Evolutionary conservation across 1,284 basidiomycete genomes (phyloP).

Genomic region (Sanghuangporus sanghuang): DNA sequence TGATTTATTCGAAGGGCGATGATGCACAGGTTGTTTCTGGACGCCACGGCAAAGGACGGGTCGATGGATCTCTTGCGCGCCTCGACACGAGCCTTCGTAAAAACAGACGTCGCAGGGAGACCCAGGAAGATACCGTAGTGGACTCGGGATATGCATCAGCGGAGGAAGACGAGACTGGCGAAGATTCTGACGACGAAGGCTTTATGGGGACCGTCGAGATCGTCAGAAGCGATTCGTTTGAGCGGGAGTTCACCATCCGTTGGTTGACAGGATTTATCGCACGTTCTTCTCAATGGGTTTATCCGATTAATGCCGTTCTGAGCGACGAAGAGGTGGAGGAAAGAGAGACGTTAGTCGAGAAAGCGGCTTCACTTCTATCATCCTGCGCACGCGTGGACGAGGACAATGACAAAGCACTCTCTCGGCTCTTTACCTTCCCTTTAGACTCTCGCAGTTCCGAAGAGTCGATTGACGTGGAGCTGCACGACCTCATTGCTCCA

Average conservation of each 20-base stretch:
- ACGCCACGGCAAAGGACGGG: neutral
- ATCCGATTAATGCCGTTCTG: neutral
- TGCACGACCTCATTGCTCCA: conserved; percentile 68
- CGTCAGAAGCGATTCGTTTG: conserved; percentile 14
- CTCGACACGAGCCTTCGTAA: conserved; percentile 3
- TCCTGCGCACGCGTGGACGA: conserved; percentile 21
- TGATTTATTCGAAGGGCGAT: conserved; percentile 12
- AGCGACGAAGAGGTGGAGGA: conserved; percentile 24
- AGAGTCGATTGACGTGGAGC: conserved; percentile 38
- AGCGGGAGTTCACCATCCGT: conserved; percentile 17
- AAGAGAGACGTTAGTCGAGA: conserved; percentile 27
- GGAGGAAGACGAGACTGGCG: conserved; percentile 24
- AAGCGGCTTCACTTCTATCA: conserved; percentile 36
- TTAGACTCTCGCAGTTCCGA: conserved; percentile 20
- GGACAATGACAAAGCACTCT: conserved; percentile 20
- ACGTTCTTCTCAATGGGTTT: conserved; percentile 25
- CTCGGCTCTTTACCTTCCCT: conserved; percentile 24
- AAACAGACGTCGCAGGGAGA: neutral
- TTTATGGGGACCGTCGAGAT: neutral
- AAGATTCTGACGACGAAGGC: conserved; percentile 17
- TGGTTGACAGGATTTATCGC: conserved; percentile 26
- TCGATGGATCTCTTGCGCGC: neutral
- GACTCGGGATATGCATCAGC: conserved; percentile 21
- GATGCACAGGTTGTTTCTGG: conserved; percentile 2
- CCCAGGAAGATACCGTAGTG: conserved; percentile 21